These are phyloP conservation scores for Chaetomiaceae sp. DNA, from an alignment of 2,329 filamentous ascomycete species.

Conservation along the genomic window DNA sequence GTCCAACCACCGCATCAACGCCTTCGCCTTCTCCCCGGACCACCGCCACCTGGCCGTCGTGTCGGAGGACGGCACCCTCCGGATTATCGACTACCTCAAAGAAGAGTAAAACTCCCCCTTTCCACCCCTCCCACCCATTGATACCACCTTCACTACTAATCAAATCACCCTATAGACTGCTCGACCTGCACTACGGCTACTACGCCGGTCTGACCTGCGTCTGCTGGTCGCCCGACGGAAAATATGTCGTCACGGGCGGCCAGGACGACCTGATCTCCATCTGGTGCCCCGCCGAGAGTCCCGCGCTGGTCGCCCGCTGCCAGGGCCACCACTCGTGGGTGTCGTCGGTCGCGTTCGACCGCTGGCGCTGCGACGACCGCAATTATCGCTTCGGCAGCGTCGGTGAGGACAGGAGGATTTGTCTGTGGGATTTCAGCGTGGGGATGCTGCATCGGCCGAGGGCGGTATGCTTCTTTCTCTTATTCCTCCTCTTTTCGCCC, in stretches of 20 bases:
- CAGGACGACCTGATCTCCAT: slow-evolving; percentile 96
- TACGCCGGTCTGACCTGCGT: slow-evolving; percentile 91
- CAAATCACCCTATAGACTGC: slow-evolving; percentile 58
- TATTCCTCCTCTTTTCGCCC: not conserved
- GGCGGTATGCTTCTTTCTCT: slow-evolving; percentile 42
- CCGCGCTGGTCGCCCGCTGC: slow-evolving; percentile 77
- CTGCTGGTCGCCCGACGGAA: slow-evolving; percentile 95
- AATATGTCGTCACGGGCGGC: slow-evolving; percentile 90
- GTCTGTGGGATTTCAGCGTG: slow-evolving; percentile 96
- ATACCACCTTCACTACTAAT: no score
- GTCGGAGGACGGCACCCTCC: slow-evolving; percentile 81
- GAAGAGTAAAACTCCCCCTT: slow-evolving; percentile 58
- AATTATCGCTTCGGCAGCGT: slow-evolving; percentile 96
- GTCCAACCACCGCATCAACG: slow-evolving; percentile 84
- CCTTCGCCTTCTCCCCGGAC: slow-evolving; percentile 88
- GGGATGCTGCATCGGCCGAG: slow-evolving; percentile 93
- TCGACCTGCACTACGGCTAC: slow-evolving; percentile 83
- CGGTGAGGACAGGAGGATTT: slow-evolving; percentile 82
- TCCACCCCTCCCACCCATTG: no score
- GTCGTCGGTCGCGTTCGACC: slow-evolving; percentile 86
- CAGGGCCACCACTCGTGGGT: slow-evolving; percentile 97
- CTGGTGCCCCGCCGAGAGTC: slow-evolving; percentile 75
- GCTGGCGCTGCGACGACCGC: slow-evolving; percentile 91
- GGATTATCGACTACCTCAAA: slow-evolving; percentile 84
- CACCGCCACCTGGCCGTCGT: slow-evolving; percentile 81